phyloP scores from a whole-genome alignment of 2,329 filamentous ascomycete genomes.

The Amauroascus niger region DNA sequence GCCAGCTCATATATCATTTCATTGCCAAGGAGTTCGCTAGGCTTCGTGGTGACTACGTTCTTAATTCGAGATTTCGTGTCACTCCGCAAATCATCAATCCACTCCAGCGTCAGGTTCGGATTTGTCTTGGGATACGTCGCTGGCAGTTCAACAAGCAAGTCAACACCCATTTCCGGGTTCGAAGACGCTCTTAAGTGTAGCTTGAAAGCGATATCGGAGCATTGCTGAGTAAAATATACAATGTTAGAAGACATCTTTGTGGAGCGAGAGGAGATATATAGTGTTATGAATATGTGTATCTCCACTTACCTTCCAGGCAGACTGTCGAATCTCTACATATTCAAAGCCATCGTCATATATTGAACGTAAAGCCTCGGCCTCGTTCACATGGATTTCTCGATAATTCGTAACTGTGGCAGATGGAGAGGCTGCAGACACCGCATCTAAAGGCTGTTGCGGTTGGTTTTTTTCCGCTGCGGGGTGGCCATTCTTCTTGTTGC shows the following conservation, averaged over 20 bases:
- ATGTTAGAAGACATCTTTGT: conserved; percentile 10
- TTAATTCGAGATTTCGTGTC: conserved; percentile 62
- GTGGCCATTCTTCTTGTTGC: conserved; percentile 27
- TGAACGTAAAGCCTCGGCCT: conserved; percentile 72
- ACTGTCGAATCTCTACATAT: conserved; percentile 56
- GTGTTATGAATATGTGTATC: background rate
- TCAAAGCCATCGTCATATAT: conserved; percentile 87
- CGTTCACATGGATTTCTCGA: conserved; percentile 75
- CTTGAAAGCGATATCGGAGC: conserved; percentile 68
- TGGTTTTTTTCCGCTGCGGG: conserved; percentile 31
- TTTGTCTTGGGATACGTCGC: conserved; percentile 83
- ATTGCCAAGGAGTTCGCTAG: conserved; percentile 53
- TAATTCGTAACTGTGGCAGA: conserved; percentile 51
- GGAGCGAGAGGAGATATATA: background rate
- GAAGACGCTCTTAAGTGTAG: conserved; percentile 65
- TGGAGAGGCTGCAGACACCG: conserved; percentile 27
- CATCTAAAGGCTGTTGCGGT: conserved; percentile 23
- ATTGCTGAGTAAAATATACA: conserved; percentile 47
- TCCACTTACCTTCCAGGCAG: conserved; percentile 72
- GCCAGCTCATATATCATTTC: conserved; percentile 58
- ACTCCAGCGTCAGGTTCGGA: conserved; percentile 61
- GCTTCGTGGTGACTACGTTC: conserved; percentile 57
- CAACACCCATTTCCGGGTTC: conserved; percentile 60
- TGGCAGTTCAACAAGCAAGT: conserved; percentile 69
- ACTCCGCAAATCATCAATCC: conserved; percentile 55